A percentile compares a stretch with the other conserved stretches of the same genome.
These are phyloP conservation scores for Hamiltosporidium tvaerminnensis DNA, from an alignment of 371 early-diverging fungal species.

Conservation along the genomic window DNA sequence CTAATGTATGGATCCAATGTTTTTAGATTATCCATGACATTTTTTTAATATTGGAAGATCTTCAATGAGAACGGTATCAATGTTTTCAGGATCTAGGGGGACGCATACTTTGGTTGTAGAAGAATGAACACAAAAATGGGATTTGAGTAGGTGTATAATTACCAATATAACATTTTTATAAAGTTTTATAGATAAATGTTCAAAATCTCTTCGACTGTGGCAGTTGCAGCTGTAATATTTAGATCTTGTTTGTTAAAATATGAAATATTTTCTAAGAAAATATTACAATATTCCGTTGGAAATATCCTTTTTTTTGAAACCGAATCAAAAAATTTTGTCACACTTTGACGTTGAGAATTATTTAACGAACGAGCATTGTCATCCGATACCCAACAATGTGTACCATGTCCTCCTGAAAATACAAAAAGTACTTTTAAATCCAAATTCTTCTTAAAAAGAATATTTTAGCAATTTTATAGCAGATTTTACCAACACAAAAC, in stretches of 20 bases:
- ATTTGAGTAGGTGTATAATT: slow-evolving; percentile 84
- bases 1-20: not conserved
- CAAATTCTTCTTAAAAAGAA: slow-evolving; percentile 67
- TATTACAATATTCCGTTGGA: slow-evolving; percentile 61
- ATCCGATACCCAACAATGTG: slow-evolving; percentile 95
- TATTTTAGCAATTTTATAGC: slow-evolving; percentile 75
- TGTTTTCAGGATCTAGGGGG: not conserved
- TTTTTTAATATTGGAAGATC: not conserved
- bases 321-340: slow-evolving; percentile 58
- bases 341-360: slow-evolving; percentile 63
- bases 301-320: slow-evolving; percentile 15
- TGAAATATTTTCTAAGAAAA: slow-evolving; percentile 21
- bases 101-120: not conserved
- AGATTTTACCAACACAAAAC: no score
- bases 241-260: slow-evolving; percentile 3
- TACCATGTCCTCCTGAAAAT: slow-evolving; percentile 92
- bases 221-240: no score
- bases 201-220: slow-evolving; percentile 59
- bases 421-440: slow-evolving; percentile 75
- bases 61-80: slow-evolving; percentile 57
- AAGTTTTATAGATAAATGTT: slow-evolving; percentile 68
- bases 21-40: not conserved
- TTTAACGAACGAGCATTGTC: slow-evolving; percentile 62
- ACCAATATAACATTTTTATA: slow-evolving; percentile 76
- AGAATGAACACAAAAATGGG: slow-evolving; percentile 94